Evolutionary conservation across 306 rosid species (phyloP), one percentile per base, ranked within the genome.

Genomic region (Cicer pinnatifidum): DNA sequence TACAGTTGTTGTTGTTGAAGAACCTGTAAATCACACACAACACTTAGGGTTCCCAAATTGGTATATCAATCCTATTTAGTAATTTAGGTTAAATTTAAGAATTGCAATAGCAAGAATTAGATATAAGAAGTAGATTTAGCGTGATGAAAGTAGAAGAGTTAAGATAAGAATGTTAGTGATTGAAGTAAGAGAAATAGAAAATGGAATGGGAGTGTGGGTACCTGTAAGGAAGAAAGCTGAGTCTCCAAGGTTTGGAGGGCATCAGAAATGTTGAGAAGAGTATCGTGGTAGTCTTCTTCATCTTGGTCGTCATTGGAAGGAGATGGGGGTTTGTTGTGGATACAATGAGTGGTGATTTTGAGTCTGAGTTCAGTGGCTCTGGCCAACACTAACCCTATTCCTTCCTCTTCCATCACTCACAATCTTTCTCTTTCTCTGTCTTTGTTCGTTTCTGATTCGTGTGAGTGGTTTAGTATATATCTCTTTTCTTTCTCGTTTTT

Each of bases 351-450:
- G 75, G 75, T 72, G 90, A 94, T 94, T 85, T 94, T 91, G 60
- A 87, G 77, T 16, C 97, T 70, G 1, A 94, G 95, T 79, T 94
- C 99, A 7, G 94, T 94, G 74, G 99, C 99, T 84, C 92, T 90
- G 0, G 96, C 89, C 17, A 94, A 82, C 56, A 94, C 96, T 76
- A 91, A 78, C 82, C 94, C 96, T 53, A 91, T 84, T 60, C 97
- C 92, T 56, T 88, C 96, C 33, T 85, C 96, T 46, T 94, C 99
- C 96, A 81, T 85, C 33, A 28, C 33, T 0, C 33, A 3, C 33
- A 28, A 23, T 23, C 33, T 23, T 23, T 23, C 33, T 23, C 33
- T 23, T 23, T 23, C 33, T 23, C 3, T 23, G 28, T 23, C 28
- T 23, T 23, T 23, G 28, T 23, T 23, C 2, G 28, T 23, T 23